A percentile compares a stretch with the other conserved stretches of the same genome.
Conservation (phyloP, 148 eudicot genomes). For the Talinum fruticosum region DNA sequence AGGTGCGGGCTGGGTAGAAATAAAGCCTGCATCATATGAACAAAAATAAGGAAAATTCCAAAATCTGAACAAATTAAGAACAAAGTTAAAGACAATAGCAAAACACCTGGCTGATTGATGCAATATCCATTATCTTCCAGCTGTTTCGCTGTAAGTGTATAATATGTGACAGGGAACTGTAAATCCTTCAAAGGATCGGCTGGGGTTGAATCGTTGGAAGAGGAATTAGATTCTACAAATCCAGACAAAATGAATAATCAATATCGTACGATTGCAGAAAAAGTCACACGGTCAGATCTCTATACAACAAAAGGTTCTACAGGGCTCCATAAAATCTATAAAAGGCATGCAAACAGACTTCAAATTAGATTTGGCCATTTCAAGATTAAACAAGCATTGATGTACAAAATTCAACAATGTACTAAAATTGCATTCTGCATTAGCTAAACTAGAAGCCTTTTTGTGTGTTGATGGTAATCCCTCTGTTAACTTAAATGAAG, state of each 20-base stretch:
- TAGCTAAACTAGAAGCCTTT: not conserved
- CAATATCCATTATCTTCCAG: conserved; percentile 89
- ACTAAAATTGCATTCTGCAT: not conserved
- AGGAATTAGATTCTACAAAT: conserved; percentile 37
- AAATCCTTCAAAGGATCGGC: conserved; percentile 42
- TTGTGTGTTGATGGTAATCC: not conserved
- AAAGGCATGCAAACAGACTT: not conserved
- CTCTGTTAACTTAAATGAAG: not conserved
- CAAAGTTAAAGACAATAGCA: not conserved
- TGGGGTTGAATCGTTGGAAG: conserved; percentile 26
- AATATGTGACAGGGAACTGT: conserved; percentile 75
- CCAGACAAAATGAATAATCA: not conserved
- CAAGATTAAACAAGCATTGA: not conserved
- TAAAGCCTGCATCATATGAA: conserved; percentile 55
- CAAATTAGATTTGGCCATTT: not conserved
- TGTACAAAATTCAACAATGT: not conserved
- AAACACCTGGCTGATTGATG: conserved; percentile 56
- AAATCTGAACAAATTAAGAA: not conserved
- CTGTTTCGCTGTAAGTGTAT: conserved; percentile 73
- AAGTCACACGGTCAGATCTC: not conserved
- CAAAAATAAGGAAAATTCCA: not conserved
- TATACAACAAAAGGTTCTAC: not conserved
- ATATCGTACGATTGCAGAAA: not conserved
- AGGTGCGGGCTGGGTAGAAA: conserved; percentile 66
- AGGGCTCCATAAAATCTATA: not conserved